A percentile compares a stretch with the other conserved stretches of the same genome.
Evolutionary conservation across 139 green algal species (phyloP).

Genomic region (Coelastrella sp.): DNA sequence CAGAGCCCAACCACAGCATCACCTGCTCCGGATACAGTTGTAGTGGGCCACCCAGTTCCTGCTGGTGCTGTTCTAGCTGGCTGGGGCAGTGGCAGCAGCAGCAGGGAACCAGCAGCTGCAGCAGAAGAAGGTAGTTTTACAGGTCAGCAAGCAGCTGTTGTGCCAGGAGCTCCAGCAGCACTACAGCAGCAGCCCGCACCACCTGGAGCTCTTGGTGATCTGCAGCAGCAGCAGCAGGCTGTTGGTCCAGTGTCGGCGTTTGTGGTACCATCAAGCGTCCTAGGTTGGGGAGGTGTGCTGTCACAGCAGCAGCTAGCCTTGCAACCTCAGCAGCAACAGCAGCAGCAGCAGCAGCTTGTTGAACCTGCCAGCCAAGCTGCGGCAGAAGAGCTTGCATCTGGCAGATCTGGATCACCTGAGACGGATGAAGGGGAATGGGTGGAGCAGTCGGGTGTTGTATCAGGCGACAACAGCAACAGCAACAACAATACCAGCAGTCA

Average conservation of each 20-base stretch:
- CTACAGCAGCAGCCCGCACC: slow-evolving; percentile 8
- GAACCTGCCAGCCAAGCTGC: not conserved
- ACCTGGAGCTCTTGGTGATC: not conserved
- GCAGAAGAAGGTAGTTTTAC: not conserved
- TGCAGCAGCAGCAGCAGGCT: slow-evolving; percentile 1
- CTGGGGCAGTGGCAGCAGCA: not conserved
- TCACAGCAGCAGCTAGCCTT: slow-evolving; percentile 11
- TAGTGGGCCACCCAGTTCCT: not conserved
- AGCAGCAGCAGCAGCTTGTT: not conserved
- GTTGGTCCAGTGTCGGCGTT: not conserved
- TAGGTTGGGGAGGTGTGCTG: slow-evolving; percentile 24
- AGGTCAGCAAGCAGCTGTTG: not conserved
- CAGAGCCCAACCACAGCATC: not conserved
- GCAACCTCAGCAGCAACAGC: not conserved
- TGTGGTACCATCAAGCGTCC: not conserved
- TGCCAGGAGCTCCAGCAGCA: not conserved
- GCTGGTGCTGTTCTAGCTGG: not conserved
- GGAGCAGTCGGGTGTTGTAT: not conserved
- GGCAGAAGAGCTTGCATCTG: not conserved
- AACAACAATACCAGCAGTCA: not conserved
- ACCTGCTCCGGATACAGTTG: not conserved
- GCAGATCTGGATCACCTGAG: not conserved
- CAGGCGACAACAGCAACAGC: not conserved
- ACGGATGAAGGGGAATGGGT: slow-evolving; percentile 19
- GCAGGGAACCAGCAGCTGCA: not conserved